Evolutionary conservation across 2,329 filamentous ascomycete genomes (phyloP), one percentile per base, ranked within the genome.

Genomic region (Chrysoporthe austroafricana): DNA sequence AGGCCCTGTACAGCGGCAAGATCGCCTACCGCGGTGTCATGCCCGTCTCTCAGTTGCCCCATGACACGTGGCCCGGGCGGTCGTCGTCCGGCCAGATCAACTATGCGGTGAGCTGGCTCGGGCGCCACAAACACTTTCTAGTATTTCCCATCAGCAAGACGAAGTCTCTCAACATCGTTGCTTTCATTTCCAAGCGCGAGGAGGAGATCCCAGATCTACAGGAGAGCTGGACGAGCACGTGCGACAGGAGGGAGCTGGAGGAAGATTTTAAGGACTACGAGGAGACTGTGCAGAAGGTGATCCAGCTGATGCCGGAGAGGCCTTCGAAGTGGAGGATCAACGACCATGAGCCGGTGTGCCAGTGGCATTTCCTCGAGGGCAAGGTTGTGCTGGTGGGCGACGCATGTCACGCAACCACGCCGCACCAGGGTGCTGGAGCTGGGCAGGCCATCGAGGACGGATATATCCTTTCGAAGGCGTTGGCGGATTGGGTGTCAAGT

Each of bases 21-120:
- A 77, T 76, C 68, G 73, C 73, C 60, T 77, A 76, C 66, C 70
- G 75, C 56, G 74, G 73, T 7, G 73, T 76, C 56, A 72, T 77
- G 43, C 75, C 76, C 5, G 76, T 76, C 67, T 59, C 50, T 39
- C 44, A 58, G n/a, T 57, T 68, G 1, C 66, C 66, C 4, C 64
- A 58, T 21, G 66, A 65, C 2, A 65, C 66, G 9, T 68, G 66
- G 66, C 66, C 66, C 9, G 66, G 66, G 1, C 50, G 58, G 44
- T 62, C 62, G 2, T 65, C 62, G 63, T 54, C 66, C 26, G 54
- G 54, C 16, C 14, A 9, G 8, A 18, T 36, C 34, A 57, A 57
- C 32, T 57, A 57, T 26, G 54, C 26, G 54, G 66, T 68, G 42
- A 68, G 65, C 6, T 68, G 66, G 66, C 59, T 65, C 42, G 66